Evolutionary conservation across 2,329 filamentous ascomycete genomes (phyloP).

Genomic region (Emergomyces orientalis): DNA sequence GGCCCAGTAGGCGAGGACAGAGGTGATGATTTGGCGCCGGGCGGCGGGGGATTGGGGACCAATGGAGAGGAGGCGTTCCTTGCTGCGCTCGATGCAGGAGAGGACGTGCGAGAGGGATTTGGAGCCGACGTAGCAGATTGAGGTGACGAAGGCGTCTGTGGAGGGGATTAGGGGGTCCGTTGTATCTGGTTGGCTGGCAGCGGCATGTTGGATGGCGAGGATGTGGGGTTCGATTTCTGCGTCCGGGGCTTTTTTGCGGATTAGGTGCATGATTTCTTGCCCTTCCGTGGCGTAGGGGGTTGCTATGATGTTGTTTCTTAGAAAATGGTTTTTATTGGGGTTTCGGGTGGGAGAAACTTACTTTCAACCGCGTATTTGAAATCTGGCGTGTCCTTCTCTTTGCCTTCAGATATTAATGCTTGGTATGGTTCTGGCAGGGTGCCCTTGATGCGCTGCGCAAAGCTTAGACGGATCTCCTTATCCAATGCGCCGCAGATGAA

Average conservation of each 20-base stretch:
- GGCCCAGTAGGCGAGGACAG: conserved; percentile 86
- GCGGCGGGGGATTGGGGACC: conserved; percentile 66
- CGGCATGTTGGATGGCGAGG: conserved; percentile 66
- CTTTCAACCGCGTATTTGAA: conserved; percentile 79
- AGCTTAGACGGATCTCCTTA: conserved; percentile 93
- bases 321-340: conserved; percentile 1
- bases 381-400: conserved; percentile 90
- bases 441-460: conserved; percentile 90
- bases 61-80: conserved; percentile 73
- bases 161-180: conserved; percentile 71
- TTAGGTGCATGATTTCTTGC: conserved; percentile 66
- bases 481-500: conserved; percentile 87
- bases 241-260: conserved; percentile 75
- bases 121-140: conserved; percentile 84
- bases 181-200: conserved; percentile 50
- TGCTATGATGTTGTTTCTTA: conserved; percentile 41
- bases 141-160: conserved; percentile 87
- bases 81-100: conserved; percentile 89
- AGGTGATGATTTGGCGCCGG: conserved; percentile 77
- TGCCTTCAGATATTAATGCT: conserved; percentile 68
- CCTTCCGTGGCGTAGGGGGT: conserved; percentile 77
- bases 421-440: conserved; percentile 81
- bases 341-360: conserved; percentile 37
- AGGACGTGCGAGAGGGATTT: conserved; percentile 95
- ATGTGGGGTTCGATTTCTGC: conserved; percentile 79